Conservation (phyloP, 805 yeast species). For the Saturnispora zaruensis region DNA sequence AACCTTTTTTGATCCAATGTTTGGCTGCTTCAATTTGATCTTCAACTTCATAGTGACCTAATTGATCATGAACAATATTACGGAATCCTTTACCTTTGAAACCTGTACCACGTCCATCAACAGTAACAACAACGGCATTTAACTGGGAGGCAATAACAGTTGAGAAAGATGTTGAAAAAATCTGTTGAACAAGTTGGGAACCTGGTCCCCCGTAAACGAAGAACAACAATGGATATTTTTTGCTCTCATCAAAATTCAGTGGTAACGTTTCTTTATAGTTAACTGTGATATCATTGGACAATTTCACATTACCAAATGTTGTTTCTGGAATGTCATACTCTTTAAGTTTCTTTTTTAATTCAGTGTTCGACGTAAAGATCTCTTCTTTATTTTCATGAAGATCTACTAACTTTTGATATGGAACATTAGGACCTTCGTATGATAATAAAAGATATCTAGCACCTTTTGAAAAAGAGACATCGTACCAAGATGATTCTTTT, state of each 20-base stretch:
- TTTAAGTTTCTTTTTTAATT: conserved; percentile 31
- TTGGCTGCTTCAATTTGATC: conserved; percentile 87
- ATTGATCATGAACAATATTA: conserved; percentile 66
- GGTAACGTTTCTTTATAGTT: conserved; percentile 77
- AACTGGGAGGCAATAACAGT: conserved; percentile 69
- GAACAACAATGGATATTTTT: conserved; percentile 78
- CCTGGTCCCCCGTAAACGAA: conserved; percentile 96
- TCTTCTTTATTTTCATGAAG: conserved; percentile 34
- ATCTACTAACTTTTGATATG: conserved; percentile 66
- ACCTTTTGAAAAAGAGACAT: conserved; percentile 73
- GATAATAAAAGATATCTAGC: conserved; percentile 59
- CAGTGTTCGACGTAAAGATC: conserved; percentile 40
- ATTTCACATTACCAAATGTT: conserved; percentile 42
- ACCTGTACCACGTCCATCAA: conserved; percentile 97
- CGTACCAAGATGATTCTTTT: conserved; percentile 52
- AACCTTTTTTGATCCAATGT: conserved; percentile 50
- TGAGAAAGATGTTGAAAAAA: conserved; percentile 56
- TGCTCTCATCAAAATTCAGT: conserved; percentile 47
- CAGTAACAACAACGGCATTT: conserved; percentile 82
- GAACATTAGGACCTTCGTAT: conserved; percentile 74
- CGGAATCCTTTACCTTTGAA: conserved; percentile 74
- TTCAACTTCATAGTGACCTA: conserved; percentile 73
- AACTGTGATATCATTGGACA: conserved; percentile 30
- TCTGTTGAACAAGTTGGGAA: conserved; percentile 68
- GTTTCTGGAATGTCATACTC: conserved; percentile 51